Evolutionary conservation across 73 alveolate species (phyloP).

Genomic region (Effrenium voratum): DNA sequence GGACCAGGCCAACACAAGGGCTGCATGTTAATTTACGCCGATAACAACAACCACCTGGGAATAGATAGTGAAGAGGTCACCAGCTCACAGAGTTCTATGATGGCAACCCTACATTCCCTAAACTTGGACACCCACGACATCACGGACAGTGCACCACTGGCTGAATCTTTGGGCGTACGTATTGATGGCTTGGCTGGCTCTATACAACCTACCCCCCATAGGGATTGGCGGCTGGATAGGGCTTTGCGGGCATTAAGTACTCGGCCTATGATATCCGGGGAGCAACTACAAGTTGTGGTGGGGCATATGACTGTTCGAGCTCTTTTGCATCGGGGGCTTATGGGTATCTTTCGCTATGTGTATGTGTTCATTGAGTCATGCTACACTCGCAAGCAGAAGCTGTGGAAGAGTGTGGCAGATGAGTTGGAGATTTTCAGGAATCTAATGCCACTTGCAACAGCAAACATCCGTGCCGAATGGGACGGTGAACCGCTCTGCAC

Average conservation of each 20-base stretch:
- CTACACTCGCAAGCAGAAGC: neutral
- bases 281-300: constrained; percentile 5
- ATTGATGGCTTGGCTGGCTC: neutral
- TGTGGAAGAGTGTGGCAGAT: neutral
- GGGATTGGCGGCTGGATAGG: neutral
- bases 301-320: constrained; percentile 21
- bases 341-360: neutral
- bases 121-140: neutral
- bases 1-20: neutral
- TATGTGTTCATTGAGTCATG: neutral
- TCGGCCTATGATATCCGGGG: neutral
- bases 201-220: neutral
- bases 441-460: neutral
- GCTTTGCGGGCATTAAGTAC: neutral
- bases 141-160: neutral
- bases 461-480: neutral
- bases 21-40: neutral
- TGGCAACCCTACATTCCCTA: neutral
- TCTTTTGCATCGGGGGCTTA: neutral
- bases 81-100: neutral
- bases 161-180: neutral
- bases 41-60: constrained; percentile 13
- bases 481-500: neutral
- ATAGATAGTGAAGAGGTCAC: neutral
- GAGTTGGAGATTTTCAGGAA: neutral